Evolutionary conservation across 192 early-diverging fungal species (phyloP), one percentile per base, ranked within the genome.

Genomic region (Entrophospora sp.): DNA sequence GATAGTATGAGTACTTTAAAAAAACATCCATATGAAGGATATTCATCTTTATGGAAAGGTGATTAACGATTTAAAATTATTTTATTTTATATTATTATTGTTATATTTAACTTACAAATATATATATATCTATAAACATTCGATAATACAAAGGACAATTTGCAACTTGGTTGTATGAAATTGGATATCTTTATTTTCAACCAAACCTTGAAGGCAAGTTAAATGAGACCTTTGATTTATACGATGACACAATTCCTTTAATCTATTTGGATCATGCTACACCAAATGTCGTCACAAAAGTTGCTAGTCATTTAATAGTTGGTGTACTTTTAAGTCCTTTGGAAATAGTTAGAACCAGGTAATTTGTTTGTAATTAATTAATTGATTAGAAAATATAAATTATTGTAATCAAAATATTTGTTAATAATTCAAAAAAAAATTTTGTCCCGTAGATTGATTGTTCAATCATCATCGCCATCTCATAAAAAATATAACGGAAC

Each of bases 151-250:
- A 56, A 88, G 91, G 93, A 1, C 84, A 92, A 59, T 83, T 89
- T 25, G 87, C 91, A 5, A 80, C 82, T 42, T 94, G 92, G 87
- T 7, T 81, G 3, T 90, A 88, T 68, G 84, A 89, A 42, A 83
- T 89, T 58, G 65, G 86, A 37, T 87, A 87, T 58, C 68, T 87
- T 24, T 75, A 90, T 31, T 55, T 92, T 30, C 93, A 95, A 66
- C 94, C 95, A 16, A 83, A 86, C 9, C 69, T 96, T 38, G 95
- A 98, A 68, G 90, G 90, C 13, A 69, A 78, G 18, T 66, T 97
- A 44, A 96, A 97, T 74, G 96, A 97, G 67, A 76, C 83, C 20
- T 90, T 96, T 55, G 92, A 86, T 58, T 79, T 96, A n/a, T 91
- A 90, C 66, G 96, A 96, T 56, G 91, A 92, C 66, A 83, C 79